Base-by-base conservation (phyloP, 768 basidiomycete genomes). In the Tylopilus sp. region DNA sequence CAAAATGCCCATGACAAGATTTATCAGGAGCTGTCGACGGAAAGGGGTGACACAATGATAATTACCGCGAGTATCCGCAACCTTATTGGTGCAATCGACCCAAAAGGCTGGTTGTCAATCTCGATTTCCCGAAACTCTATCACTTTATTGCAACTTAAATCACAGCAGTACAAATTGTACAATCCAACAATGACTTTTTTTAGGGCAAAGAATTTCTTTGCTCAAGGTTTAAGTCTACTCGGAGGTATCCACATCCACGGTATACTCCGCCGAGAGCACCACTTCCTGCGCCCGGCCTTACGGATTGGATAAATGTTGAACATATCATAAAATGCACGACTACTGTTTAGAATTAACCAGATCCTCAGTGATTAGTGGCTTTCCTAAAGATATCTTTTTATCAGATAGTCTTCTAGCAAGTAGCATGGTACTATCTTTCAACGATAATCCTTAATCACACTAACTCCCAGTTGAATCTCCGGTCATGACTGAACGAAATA, bases 131-230 rank as follows among this genome's bases (percentile, higher is more conserved):
- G 67, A 69, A 79, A 77, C 74, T 74, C 78, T 78, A 78, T 75
- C 72, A 77, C 77, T 74, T 72, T 78, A 77, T 72, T 78, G 71
- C 78, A 78, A 76, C 75, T 71, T 70, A 76, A 74, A 72, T 66
- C 31, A 45, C 63, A 57, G 38, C 52, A n/a, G 26, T 13, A 48
- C 56, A 50, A 57, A 36, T 50, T 16, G 26, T 13, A 48, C 56
- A 50, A 30, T 34, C 56, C 42, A 52, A 54, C 42, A 34, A 43
- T 37, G 22, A 21, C 19, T 13, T 13, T 52, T 30, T 13, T 21
- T 10, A 19, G 29, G 16, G 13, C 6, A 3, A 21, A 31, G 53
- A 54, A 46, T 52, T 47, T 45, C 31, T 46, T 25, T 4, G 9
- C 13, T n/a, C n/a, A n/a, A 11, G n/a, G 19, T 19, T 11, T 19